Conservation (phyloP, 257 asterid genomes). For the Solanum pimpinellifolium region DNA sequence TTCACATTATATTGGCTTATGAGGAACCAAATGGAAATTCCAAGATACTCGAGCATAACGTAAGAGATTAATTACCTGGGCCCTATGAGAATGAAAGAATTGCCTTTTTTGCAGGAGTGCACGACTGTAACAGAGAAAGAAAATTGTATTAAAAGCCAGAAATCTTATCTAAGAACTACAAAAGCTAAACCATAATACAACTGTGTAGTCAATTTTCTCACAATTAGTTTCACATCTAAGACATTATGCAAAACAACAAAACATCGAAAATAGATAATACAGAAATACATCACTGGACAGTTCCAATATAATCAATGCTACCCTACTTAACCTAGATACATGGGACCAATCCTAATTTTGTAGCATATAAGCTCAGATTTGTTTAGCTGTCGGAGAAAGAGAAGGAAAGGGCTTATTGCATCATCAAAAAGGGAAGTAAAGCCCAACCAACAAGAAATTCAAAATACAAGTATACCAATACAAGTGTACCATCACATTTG, state of each 20-base stretch:
- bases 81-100: slow-evolving; percentile 97
- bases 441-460: background rate
- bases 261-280: background rate
- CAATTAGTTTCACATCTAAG: background rate
- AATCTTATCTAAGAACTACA: background rate
- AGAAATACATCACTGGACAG: background rate
- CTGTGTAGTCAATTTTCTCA: background rate
- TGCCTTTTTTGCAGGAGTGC: slow-evolving; percentile 91
- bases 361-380: background rate
- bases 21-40: background rate
- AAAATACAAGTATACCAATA: background rate
- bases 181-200: background rate
- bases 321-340: background rate
- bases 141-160: background rate
- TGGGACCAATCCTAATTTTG: background rate
- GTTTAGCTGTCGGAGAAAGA: background rate
- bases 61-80: slow-evolving; percentile 58
- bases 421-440: background rate
- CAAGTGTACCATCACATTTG: background rate
- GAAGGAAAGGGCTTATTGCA: background rate
- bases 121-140: slow-evolving; percentile 38
- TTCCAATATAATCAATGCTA: background rate
- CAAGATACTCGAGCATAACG: background rate
- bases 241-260: background rate
- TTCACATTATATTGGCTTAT: background rate